Conservation (phyloP, 257 asterid species). For the Solanum dulcamara region DNA sequence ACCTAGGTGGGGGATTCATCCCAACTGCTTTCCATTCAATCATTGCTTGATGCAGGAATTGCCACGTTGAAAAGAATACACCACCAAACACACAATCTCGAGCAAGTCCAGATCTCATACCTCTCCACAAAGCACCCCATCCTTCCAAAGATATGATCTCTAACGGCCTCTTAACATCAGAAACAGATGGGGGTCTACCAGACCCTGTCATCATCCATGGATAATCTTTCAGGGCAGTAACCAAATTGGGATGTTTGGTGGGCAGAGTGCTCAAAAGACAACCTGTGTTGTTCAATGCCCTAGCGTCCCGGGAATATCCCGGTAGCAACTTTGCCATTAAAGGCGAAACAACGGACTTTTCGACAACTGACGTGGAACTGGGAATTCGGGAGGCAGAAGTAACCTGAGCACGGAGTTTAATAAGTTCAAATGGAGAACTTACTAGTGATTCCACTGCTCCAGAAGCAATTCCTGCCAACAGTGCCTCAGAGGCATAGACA, state of each 20-base stretch:
- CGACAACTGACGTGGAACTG: conserved; percentile 22
- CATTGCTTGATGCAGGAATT: conserved; percentile 54
- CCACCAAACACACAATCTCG: conserved; percentile 90
- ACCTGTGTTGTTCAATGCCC: conserved; percentile 47
- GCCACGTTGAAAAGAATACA: conserved; percentile 84
- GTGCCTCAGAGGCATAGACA: conserved; percentile 54
- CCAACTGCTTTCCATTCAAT: conserved; percentile 89
- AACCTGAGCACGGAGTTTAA: conserved; percentile 86
- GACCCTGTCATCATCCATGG: conserved; percentile 99
- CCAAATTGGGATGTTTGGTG: conserved; percentile 39
- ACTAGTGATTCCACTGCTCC: conserved; percentile 44
- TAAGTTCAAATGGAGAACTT: conserved; percentile 61
- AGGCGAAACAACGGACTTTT: conserved; percentile 35
- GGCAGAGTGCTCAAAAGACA: conserved; percentile 64
- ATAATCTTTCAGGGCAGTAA: conserved; percentile 58
- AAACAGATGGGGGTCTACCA: conserved; percentile 75
- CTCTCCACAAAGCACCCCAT: conserved; percentile 79
- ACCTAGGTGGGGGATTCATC: conserved; percentile 90
- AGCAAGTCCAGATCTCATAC: conserved; percentile 67
- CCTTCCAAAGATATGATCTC: conserved; percentile 75
- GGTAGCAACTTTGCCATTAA: conserved; percentile 54
- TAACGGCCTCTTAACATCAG: conserved; percentile 46
- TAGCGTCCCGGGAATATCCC: conserved; percentile 46
- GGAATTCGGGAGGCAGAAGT: conserved; percentile 61
- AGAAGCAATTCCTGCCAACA: conserved; percentile 76